Base-by-base conservation (phyloP, 2,329 filamentous ascomycete genomes). In the Cordyceps pruinosa region DNA sequence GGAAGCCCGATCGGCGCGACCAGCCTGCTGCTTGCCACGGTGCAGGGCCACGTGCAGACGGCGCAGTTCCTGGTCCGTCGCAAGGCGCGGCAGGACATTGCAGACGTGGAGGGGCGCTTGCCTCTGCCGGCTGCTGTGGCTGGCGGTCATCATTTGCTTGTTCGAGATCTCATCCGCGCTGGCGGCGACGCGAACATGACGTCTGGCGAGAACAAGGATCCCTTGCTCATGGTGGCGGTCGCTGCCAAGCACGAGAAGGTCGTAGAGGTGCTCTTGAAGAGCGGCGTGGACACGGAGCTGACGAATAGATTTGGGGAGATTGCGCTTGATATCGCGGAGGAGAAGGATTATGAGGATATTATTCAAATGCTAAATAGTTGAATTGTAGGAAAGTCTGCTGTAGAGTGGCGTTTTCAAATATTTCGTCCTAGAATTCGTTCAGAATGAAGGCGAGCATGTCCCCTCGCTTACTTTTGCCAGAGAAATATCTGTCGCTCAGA, bases 251-350 rank as follows among this genome's bases (percentile, higher is more conserved):
- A 57, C 3, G 54, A 50, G 21, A 50, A 57, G 17, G 54, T 57
- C 5, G 46, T 57, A 5, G 54, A 57, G 28, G 46, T 57, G 37
- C 37, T 57, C 26, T 13, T 57, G 37, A 28, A 50, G 37, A 44
- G 44, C 15, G 54, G 54, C 6, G 54, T 37, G 17, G 46, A 57
- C n/a, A 17, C 28, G 1, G 37, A 50, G 17, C 17, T 50, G n/a
- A 13, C 54, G 23, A 57, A 57, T 10, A 50, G 39, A 28, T 57
- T 57, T 50, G 54, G 54, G 2, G 54, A 57, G 39, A 50, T 50
- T 17, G 46, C 54, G 4, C 37, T 57, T 2, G 54, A 57, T 23
- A 45, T 57, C n/a, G 54, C 54, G 8, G 46, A 57, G 8, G 54
- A 57, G 23, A 45, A 37, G 17, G 23, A 45, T 2, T 57, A 17